These are phyloP conservation scores for Boletus rex-veris DNA, from an alignment of 768 basidiomycete species.

Conservation along the genomic window DNA sequence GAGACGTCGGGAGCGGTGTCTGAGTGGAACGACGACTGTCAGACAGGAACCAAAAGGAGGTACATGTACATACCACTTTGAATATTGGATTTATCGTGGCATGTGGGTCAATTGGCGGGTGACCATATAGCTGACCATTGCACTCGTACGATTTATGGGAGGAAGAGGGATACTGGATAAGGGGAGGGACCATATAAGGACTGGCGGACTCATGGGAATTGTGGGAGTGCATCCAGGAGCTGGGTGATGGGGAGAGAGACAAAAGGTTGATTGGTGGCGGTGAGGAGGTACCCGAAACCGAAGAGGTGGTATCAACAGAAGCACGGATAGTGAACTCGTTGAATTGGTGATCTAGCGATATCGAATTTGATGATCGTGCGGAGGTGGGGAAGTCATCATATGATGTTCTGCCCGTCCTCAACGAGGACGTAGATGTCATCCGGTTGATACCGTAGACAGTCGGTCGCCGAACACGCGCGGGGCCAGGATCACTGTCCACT, in stretches of 20 bases:
- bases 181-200: conserved; percentile 36
- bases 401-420: conserved; percentile 54
- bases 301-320: conserved; percentile 57
- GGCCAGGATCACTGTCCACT: conserved; percentile 85
- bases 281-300: conserved; percentile 61
- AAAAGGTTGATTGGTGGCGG: conserved; percentile 75
- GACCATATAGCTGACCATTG: conserved; percentile 47
- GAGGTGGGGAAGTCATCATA: conserved; percentile 72
- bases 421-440: conserved; percentile 72
- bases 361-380: conserved; percentile 75
- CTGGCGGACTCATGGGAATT: conserved; percentile 38
- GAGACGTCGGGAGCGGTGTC: conserved; percentile 53
- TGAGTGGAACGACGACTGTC: conserved; percentile 22
- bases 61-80: conserved; percentile 69
- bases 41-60: background rate
- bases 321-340: conserved; percentile 73
- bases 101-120: conserved; percentile 63
- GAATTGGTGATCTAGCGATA: conserved; percentile 72
- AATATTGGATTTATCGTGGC: conserved; percentile 83
- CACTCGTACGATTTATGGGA: conserved; percentile 47
- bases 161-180: conserved; percentile 38
- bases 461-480: conserved; percentile 60
- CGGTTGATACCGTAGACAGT: conserved; percentile 65
- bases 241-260: conserved; percentile 63
- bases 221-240: conserved; percentile 52